A percentile compares a stretch with the other conserved stretches of the same genome.
These are phyloP conservation scores for Oligophagozyma castellii DNA, from an alignment of 1,139 yeast genomes.

Conservation along the genomic window DNA sequence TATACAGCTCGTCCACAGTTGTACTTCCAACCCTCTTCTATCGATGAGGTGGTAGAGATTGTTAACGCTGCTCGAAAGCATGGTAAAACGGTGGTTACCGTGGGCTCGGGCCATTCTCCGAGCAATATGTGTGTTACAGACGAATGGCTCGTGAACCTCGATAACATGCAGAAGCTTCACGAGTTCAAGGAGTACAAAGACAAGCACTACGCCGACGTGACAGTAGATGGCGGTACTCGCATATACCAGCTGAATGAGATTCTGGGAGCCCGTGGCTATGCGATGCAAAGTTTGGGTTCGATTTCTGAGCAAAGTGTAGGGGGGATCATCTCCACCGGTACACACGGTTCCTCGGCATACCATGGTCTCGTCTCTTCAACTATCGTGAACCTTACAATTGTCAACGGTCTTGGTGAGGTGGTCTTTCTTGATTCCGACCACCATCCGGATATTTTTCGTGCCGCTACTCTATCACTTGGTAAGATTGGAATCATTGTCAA, in stretches of 20 bases:
- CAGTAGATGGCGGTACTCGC: slow-evolving; percentile 86
- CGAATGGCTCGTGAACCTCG: slow-evolving; percentile 84
- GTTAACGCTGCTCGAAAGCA: slow-evolving; percentile 50
- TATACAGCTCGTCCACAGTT: slow-evolving; percentile 64
- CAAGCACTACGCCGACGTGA: slow-evolving; percentile 70
- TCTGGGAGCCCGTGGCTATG: slow-evolving; percentile 50
- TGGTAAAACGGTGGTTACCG: slow-evolving; percentile 62
- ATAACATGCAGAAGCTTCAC: slow-evolving; percentile 48
- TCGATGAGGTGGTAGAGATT: slow-evolving; percentile 50
- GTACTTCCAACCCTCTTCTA: slow-evolving; percentile 57
- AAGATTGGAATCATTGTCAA: slow-evolving; percentile 82
- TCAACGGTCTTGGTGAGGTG: slow-evolving; percentile 60
- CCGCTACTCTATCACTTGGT: slow-evolving; percentile 80
- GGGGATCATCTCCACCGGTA: slow-evolving; percentile 90
- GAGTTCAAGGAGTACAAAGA: slow-evolving; percentile 29
- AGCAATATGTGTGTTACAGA: slow-evolving; percentile 77
- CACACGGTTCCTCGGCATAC: slow-evolving; percentile 89
- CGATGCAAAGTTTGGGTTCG: slow-evolving; percentile 85
- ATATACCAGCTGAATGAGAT: slow-evolving; percentile 63
- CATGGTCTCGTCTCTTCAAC: slow-evolving; percentile 89
- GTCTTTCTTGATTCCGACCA: slow-evolving; percentile 56
- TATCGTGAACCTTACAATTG: slow-evolving; percentile 59
- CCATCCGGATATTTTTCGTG: slow-evolving; percentile 60
- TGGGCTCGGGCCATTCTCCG: slow-evolving; percentile 95
- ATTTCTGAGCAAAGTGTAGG: slow-evolving; percentile 90